These are phyloP conservation scores for Suhomyces taliae DNA, from an alignment of 1,139 yeast genomes.

Conservation along the genomic window DNA sequence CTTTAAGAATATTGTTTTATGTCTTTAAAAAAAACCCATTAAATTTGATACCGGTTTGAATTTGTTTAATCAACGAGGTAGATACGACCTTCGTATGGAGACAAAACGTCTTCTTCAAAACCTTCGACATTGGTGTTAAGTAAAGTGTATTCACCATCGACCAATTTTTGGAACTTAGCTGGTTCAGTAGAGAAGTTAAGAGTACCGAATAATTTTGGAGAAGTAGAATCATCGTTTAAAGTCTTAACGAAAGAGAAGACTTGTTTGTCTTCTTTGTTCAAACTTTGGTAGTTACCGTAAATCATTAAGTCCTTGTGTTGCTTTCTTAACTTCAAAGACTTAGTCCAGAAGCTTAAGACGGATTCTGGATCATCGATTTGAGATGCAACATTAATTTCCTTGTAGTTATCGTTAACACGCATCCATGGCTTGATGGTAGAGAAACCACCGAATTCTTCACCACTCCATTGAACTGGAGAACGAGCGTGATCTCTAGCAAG, in stretches of 20 bases:
- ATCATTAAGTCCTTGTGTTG: constrained; percentile 42
- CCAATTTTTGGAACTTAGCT: constrained; percentile 28
- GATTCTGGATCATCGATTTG: constrained; percentile 51
- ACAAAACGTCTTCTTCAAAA: constrained; percentile 23
- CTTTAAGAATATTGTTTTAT: too few species aligned
- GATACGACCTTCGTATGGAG: constrained; percentile 42
- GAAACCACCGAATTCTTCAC: constrained; percentile 47
- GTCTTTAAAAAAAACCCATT: neutral
- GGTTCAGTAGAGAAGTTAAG: constrained; percentile 45
- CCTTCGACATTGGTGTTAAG: constrained; percentile 29
- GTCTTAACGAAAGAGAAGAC: constrained; percentile 43
- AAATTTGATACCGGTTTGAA: neutral
- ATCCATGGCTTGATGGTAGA: constrained; percentile 56
- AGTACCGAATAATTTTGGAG: constrained; percentile 36
- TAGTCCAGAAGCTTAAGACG: constrained; percentile 47
- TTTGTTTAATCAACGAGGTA: constrained; percentile 22
- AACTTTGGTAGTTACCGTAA: constrained; percentile 48
- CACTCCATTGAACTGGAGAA: constrained; percentile 62
- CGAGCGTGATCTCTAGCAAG: constrained; percentile 57
- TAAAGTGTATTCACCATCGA: constrained; percentile 33
- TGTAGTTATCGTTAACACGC: constrained; percentile 51
- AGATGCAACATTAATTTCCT: constrained; percentile 46
- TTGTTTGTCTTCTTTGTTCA: constrained; percentile 39
- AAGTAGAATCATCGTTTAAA: constrained; percentile 3
- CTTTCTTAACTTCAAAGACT: constrained; percentile 46